Base-by-base conservation (phyloP, 2,329 filamentous ascomycete species). In the Trematosphaeria pertusa region DNA sequence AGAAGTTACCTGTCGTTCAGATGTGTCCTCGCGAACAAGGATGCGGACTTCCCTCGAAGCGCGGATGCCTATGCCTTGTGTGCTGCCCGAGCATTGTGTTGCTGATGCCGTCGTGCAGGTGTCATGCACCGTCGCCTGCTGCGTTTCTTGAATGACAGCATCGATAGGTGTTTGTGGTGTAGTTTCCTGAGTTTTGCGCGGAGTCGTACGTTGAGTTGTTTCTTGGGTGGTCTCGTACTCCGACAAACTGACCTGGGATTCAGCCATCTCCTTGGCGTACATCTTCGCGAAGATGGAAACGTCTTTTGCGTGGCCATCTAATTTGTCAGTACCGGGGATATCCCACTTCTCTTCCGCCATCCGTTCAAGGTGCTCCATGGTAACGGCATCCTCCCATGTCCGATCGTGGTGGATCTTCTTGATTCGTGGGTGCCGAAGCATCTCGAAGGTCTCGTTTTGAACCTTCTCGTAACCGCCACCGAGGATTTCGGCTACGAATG, bases 381-480 rank as follows among this genome's bases (percentile, higher is more conserved):
- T 83, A 14, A 89, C 74, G 1, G 85, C 80, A 47, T 95, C 88
- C 17, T 79, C 75, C 64, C 83, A 88, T 2, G 82, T 82, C 18
- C 91, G 80, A 65, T 96, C 91, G 50, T 80, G 82, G 59, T 96
- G 90, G 8, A 95, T 78, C 62, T 93, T 95, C 46, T 83, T 79
- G 3, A 93, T 83, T 2, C 82, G 78, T 1, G 91, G 88, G 61
- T 96, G 95, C 1, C 91, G 81, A 41, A 91, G 81, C 48, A 86
- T 86, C 76, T 84, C 91, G 61, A 88, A 91, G 1, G 79, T 78
- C 11, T 83, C 85, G 60, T 87, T 86, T 3, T 83, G 81, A 2
- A 82, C 79, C 61, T 87, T 89, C 49, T 91, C 87, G 57, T 91
- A 96, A 0, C 87, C 86, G 52, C 89, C 89, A 42, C 90, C 92